Base-by-base conservation (phyloP, 2,329 filamentous ascomycete genomes). In the Colletotrichum spinosum region DNA sequence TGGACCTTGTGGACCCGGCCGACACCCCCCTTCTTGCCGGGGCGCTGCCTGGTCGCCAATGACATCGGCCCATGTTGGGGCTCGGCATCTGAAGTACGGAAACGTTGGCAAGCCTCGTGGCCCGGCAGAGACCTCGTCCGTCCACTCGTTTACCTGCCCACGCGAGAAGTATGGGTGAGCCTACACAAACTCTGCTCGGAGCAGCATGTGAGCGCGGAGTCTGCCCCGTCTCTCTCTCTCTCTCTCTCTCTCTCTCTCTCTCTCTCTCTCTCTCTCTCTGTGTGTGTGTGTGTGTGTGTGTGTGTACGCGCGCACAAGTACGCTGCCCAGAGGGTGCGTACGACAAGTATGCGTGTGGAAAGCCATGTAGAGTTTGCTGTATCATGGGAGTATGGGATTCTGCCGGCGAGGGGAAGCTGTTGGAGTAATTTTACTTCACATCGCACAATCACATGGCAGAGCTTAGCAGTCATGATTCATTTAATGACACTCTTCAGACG, bases 401-500 rank as follows among this genome's bases (percentile, higher is more conserved):
- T 55, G n/a, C 37, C 15, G 37, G 48, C 34, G 54, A 41, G 25
- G 37, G 35, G 57, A 44, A 7, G 25, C 33, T n/a, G 41, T 8
- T 13, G 41, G 8, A 13, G 41, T 8, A 37, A 44, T 53, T 25
- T 45, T 15, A 50, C 33, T 60, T 50, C 55, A 49, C 11, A 10
- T 37, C 25, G 42, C 37, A 54, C 25, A 37, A 10, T 37, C 55
- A 42, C 42, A 25, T 42, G 48, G 9, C 42, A 15, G 17, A 37
- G 41, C 48, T 50, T 58, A 46, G 46, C 46, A 46, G 46, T 41
- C 13, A 54, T 49, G 41, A 54, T 46, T 62, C 53, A 48, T 49
- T 15, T 25, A 38, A 10, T 2, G 0, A 6, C 8, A 15, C 45
- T 33, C 53, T 55, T 53, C 17, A 46, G 17, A 11, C 55, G 37